Evolutionary conservation across 129 eudicot species (phyloP), one percentile per base, ranked within the genome.

Genomic region (Pittosporum tobira): DNA sequence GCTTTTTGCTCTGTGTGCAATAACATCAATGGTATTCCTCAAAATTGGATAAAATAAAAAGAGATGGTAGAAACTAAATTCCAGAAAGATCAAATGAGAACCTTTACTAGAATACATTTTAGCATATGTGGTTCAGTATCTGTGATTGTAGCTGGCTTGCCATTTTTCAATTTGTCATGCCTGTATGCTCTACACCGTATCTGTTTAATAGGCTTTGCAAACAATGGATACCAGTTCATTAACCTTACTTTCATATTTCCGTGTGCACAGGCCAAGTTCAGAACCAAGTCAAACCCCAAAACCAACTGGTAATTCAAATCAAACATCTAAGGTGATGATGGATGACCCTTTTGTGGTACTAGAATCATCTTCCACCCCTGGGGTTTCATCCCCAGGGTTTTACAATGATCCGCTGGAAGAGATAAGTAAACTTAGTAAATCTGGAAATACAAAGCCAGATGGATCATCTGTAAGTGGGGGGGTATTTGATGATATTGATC

Each of bases 301-400:
- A 58, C 71, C 87, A 48, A 34, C 66, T 61, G 55, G 53, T 59
- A 74, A 21, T 63, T 65, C 71, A 47, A 80, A 75, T 74, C 71
- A 57, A 51, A 46, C 43, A 38, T 65, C 88, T 44, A 70, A 46
- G 64, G 65, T 61, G 59, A 36, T 71, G 48, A 36, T 71, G 48
- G 84, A 83, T 30, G 85, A 91, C 61, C 94, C 96, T 44, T 91
- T 87, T 73, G 90, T 69, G 37, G 88, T 74, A 64, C 63, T 85
- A 31, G 88, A 67, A 29, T 83, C 98, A 29, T 74, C 69, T 53
- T 63, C 83, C 22, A 66, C 82, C 30, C 70, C 80, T 44, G 72
- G 50, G 38, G 62, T 73, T 43, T 75, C 87, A 42, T 66, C 93
- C 23, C 62, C 69, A 15, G 73, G 73, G 46, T 63, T 59, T 42